A percentile compares a stretch with the other conserved stretches of the same genome.
Conservation (phyloP, 75 land plant species). For the Larix kaempferi region DNA sequence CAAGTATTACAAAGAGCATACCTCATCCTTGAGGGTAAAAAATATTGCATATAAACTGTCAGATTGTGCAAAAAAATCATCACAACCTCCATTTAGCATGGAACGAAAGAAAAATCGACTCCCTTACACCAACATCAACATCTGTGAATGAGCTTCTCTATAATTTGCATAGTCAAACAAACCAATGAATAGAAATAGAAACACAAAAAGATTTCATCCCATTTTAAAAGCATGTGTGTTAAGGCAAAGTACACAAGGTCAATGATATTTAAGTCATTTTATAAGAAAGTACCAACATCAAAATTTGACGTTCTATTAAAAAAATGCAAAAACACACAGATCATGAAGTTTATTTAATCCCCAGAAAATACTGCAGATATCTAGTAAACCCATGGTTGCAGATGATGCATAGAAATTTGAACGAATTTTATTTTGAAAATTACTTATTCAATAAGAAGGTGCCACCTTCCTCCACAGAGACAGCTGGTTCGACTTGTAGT, state of each 20-base stretch:
- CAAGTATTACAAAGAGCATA: conserved; percentile 5
- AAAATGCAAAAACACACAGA: neutral
- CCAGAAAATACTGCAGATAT: neutral
- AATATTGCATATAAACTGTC: conserved; percentile 89
- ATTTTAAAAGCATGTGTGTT: neutral
- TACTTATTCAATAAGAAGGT: conserved; percentile 92
- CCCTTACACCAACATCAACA: conserved; percentile 86
- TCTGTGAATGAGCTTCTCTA: conserved; percentile 96
- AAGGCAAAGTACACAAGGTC: neutral
- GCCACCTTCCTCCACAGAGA: conserved; percentile 60
- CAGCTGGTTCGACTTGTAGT: conserved; percentile 39
- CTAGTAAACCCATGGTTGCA: neutral
- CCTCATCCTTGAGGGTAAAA: conserved; percentile 97
- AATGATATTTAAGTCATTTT: neutral
- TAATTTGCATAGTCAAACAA: conserved; percentile 49
- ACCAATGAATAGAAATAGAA: neutral
- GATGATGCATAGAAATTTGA: neutral
- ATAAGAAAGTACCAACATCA: neutral
- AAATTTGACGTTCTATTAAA: neutral
- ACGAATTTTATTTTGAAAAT: neutral
- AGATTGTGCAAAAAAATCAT: conserved; percentile 94
- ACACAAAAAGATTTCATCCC: neutral
- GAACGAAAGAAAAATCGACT: conserved; percentile 71
- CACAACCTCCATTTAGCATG: conserved; percentile 66
- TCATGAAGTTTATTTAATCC: neutral